A percentile compares a stretch with the other conserved stretches of the same genome.
Evolutionary conservation across 2,329 filamentous ascomycete genomes (phyloP).

Genomic region (Sordariomycetes sp.): DNA sequence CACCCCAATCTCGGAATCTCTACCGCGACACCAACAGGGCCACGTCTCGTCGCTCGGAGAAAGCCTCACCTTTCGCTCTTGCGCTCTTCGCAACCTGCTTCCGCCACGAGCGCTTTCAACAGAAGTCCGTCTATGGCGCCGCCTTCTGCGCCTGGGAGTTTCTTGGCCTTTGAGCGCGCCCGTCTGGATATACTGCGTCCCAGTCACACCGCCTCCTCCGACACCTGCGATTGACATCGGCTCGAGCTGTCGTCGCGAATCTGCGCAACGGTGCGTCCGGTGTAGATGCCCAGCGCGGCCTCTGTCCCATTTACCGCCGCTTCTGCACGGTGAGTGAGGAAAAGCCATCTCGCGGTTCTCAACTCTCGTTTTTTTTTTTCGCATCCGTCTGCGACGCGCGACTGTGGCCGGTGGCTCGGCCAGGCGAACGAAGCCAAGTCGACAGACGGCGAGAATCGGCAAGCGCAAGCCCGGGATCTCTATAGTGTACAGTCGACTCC

Average conservation of each 20-base stretch:
- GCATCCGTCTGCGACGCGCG: background rate
- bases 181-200: background rate
- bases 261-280: background rate
- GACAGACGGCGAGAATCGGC: background rate
- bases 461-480: background rate
- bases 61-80: too few relatives aligned
- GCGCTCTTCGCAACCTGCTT: background rate
- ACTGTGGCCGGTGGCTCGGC: slow-evolving; percentile 1
- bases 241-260: background rate
- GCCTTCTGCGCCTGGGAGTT: background rate
- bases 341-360: background rate
- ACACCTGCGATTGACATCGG: background rate
- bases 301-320: background rate
- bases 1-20: background rate
- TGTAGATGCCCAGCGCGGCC: background rate
- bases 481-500: too few relatives aligned
- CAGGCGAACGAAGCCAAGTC: background rate
- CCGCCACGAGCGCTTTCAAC: background rate
- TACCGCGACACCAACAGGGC: background rate
- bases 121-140: background rate
- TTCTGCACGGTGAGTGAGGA: background rate
- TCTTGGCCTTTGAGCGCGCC: background rate
- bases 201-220: background rate
- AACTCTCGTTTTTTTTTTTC: background rate
- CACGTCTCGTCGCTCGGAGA: background rate